phyloP scores from a whole-genome alignment of 306 rosid species.

The Dicorynia guianensis region DNA sequence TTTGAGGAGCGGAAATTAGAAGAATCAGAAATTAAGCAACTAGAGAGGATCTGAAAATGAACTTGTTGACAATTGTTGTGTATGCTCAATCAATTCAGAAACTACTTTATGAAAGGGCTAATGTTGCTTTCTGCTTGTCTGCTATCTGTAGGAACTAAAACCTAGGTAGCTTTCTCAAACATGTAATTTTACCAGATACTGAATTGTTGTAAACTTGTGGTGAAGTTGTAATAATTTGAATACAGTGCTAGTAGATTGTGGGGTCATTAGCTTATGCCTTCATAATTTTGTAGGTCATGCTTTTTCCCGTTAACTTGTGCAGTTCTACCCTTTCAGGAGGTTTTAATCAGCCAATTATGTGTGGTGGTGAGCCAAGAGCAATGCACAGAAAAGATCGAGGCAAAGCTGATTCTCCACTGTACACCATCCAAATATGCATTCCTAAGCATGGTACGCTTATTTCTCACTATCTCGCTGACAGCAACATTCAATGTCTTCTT shows the following conservation, averaged over 20 bases:
- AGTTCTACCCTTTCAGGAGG: conserved; percentile 64
- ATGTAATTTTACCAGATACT: neutral
- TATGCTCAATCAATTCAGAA: no score
- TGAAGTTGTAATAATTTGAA: neutral
- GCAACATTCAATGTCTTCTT: conserved; percentile 17
- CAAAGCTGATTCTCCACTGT: conserved; percentile 86
- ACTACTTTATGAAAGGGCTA: no score
- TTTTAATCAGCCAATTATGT: conserved; percentile 96
- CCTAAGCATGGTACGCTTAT: conserved; percentile 72
- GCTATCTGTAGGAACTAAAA: no score
- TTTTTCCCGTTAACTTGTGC: conserved; percentile 2
- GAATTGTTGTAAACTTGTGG: neutral
- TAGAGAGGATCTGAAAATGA: no score
- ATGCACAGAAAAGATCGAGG: conserved; percentile 81
- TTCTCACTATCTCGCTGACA: neutral
- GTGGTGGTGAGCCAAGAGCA: conserved; percentile 93
- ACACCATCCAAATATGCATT: conserved; percentile 83
- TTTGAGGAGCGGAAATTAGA: no score
- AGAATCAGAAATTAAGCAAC: no score
- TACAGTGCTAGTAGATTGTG: neutral
- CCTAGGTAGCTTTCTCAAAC: no score
- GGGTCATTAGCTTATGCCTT: conserved; percentile 2
- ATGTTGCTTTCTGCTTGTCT: no score
- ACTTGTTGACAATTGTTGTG: no score
- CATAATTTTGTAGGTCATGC: neutral